Evolutionary conservation across 495 filamentous ascomycete species (phyloP).

Genomic region (Aspergillus cristatus): DNA sequence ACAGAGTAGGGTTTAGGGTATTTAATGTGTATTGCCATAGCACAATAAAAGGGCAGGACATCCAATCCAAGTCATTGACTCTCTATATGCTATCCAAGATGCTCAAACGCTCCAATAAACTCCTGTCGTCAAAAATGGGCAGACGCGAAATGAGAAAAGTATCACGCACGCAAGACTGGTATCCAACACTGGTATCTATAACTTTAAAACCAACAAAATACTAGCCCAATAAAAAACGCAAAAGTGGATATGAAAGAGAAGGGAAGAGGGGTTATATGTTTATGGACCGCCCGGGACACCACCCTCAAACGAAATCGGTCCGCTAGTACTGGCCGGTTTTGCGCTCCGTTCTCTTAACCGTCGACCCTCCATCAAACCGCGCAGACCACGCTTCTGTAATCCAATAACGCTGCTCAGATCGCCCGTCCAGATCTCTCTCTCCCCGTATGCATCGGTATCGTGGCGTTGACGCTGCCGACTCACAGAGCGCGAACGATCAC

Average conservation of each 20-base stretch:
- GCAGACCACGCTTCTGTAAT: constrained; percentile 83
- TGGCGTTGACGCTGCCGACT: constrained; percentile 6
- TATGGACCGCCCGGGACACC: too few species aligned
- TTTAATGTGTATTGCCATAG: too few species aligned
- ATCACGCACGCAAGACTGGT: too few species aligned
- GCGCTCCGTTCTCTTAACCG: constrained; percentile 65
- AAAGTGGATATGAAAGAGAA: neutral
- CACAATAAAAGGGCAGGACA: too few species aligned
- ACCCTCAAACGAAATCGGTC: constrained; percentile 2
- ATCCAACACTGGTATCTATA: neutral
- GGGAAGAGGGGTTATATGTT: neutral
- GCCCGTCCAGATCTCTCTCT: constrained; percentile 65
- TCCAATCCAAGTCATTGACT: too few species aligned
- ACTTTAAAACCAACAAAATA: neutral
- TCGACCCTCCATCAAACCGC: constrained; percentile 91
- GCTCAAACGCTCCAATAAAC: too few species aligned
- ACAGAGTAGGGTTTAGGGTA: too few species aligned
- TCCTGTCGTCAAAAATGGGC: too few species aligned
- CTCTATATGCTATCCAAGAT: too few species aligned
- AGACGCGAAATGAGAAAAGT: too few species aligned
- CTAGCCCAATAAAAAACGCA: neutral
- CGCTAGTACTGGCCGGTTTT: constrained; percentile 23
- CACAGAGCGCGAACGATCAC: too few species aligned
- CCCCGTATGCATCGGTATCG: constrained; percentile 21
- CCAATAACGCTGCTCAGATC: constrained; percentile 91